These are phyloP conservation scores for Paecilomyces variotii DNA, from an alignment of 2,329 filamentous ascomycete species.

Conservation along the genomic window DNA sequence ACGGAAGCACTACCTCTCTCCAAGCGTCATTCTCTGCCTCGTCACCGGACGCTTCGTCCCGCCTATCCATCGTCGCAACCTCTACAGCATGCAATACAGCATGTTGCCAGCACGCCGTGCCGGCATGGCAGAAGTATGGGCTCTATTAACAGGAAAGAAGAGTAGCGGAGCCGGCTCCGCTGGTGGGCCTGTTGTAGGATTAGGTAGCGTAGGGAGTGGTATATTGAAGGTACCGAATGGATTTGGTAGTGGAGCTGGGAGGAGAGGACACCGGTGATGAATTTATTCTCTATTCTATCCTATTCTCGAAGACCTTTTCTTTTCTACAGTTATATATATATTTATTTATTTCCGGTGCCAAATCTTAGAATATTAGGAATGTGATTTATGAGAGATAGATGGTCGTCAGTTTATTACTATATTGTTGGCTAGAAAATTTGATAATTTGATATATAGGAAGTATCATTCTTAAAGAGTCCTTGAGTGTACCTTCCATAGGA, in stretches of 20 bases:
- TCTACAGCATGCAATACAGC: constrained; percentile 96
- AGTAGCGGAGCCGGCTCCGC: constrained; percentile 15
- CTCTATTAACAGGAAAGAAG: constrained; percentile 50
- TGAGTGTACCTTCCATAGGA: too few species aligned
- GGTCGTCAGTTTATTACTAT: not conserved
- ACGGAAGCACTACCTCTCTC: constrained; percentile 89
- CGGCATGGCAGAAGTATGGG: constrained; percentile 80
- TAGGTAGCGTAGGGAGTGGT: constrained; percentile 18
- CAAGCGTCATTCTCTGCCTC: constrained; percentile 77
- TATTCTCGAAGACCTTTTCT: not conserved
- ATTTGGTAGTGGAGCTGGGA: constrained; percentile 24
- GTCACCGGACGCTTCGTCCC: constrained; percentile 88
- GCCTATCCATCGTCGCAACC: constrained; percentile 84
- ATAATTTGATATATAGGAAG: too few species aligned
- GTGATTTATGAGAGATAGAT: not conserved
- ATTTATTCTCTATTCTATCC: not conserved
- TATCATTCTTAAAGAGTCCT: too few species aligned
- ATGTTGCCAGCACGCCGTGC: constrained; percentile 83
- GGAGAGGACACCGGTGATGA: constrained; percentile 24
- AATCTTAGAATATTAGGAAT: not conserved
- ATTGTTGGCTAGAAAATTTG: not conserved
- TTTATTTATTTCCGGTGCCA: not conserved
- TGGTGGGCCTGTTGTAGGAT: constrained; percentile 16
- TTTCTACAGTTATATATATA: not conserved
- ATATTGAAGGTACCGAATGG: constrained; percentile 25